phyloP scores from a whole-genome alignment of 805 yeast species.

The Barnettozyma californica region DNA sequence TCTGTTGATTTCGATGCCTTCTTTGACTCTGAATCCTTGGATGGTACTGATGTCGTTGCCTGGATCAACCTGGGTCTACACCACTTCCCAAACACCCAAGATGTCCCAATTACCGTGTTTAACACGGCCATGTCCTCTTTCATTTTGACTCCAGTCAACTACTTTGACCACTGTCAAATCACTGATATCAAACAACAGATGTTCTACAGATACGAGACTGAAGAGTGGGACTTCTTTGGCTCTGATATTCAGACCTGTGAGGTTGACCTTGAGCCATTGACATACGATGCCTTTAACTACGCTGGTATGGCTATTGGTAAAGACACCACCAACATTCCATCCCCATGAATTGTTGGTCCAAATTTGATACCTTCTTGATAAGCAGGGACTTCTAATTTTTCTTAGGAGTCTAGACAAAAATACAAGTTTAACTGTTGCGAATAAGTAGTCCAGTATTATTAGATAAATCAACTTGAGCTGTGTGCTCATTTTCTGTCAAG shows the following conservation, averaged over 20 bases:
- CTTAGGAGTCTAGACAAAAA: neutral
- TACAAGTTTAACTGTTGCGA: neutral
- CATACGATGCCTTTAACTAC: conserved; percentile 17
- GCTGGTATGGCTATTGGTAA: conserved; percentile 19
- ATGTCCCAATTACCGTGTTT: conserved; percentile 27
- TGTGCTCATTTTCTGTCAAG: too few species aligned
- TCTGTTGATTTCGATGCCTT: conserved; percentile 19
- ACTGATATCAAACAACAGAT: conserved; percentile 23
- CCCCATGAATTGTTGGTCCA: conserved; percentile 8
- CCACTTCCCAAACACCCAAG: conserved; percentile 28
- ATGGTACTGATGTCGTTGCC: conserved; percentile 26
- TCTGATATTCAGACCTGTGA: conserved; percentile 16
- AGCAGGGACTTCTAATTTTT: neutral
- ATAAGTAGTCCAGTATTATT: neutral
- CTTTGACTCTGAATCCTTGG: conserved; percentile 24
- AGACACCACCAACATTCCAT: conserved; percentile 23
- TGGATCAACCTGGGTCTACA: conserved; percentile 28
- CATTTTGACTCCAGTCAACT: conserved; percentile 26
- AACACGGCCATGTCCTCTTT: conserved; percentile 23
- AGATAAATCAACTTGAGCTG: too few species aligned
- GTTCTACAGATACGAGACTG: conserved; percentile 18
- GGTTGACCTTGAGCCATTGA: conserved; percentile 13
- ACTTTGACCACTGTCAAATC: conserved; percentile 23
- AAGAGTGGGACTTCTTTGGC: conserved; percentile 24
- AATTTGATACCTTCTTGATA: neutral